phyloP scores from a whole-genome alignment of 2,329 filamentous ascomycete species.

The Diaporthe citriasiana region DNA sequence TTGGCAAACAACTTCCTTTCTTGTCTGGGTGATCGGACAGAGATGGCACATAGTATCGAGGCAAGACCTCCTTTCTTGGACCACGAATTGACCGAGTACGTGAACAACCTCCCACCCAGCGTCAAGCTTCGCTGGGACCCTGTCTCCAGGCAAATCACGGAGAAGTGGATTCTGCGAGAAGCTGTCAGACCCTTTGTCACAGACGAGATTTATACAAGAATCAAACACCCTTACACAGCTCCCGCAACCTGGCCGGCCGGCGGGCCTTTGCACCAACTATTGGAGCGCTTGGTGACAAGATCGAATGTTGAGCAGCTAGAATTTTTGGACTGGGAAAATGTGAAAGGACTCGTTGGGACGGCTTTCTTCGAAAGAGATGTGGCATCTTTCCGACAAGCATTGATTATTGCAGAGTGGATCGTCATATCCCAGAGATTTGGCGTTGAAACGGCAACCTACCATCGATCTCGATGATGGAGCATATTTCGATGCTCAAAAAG shows the following conservation, averaged over 20 bases:
- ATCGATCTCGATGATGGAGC: background rate
- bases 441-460: conserved; percentile 51
- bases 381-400: conserved; percentile 52
- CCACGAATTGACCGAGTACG: conserved; percentile 51
- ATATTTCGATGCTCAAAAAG: background rate
- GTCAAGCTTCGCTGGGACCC: conserved; percentile 45
- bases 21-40: conserved; percentile 52
- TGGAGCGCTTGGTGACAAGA: conserved; percentile 51
- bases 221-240: conserved; percentile 65
- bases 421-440: conserved; percentile 59
- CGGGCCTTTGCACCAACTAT: conserved; percentile 58
- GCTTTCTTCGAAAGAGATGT: conserved; percentile 57
- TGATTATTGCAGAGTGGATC: conserved; percentile 59
- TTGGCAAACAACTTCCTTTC: conserved; percentile 50
- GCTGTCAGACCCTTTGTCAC: conserved; percentile 65
- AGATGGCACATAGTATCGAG: conserved; percentile 56
- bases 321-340: conserved; percentile 56
- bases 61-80: conserved; percentile 55
- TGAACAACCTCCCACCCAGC: conserved; percentile 50
- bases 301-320: conserved; percentile 56
- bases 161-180: conserved; percentile 67
- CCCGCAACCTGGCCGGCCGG: conserved; percentile 57
- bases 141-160: conserved; percentile 49
- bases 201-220: conserved; percentile 63
- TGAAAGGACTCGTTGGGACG: conserved; percentile 52